phyloP scores from a whole-genome alignment of 768 basidiomycete genomes.

The Russula abietina region DNA sequence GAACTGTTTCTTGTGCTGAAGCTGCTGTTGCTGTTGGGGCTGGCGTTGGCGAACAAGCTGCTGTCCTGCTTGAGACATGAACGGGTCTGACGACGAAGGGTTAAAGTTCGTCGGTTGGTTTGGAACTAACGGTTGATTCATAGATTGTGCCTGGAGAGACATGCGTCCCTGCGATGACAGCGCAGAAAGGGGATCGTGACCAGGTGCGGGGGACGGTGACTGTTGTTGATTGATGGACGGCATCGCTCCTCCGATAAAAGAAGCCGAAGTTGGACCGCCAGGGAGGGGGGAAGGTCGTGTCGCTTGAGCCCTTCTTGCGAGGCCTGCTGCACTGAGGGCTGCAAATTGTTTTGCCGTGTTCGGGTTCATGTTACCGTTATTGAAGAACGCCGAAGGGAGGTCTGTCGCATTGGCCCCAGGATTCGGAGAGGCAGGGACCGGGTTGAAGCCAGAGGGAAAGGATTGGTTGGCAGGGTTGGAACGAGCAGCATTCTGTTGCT shows the following conservation, averaged over 20 bases:
- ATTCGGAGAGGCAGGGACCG: constrained; percentile 18
- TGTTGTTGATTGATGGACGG: constrained; percentile 30
- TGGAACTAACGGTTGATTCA: constrained; percentile 38
- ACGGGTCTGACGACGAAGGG: constrained; percentile 20
- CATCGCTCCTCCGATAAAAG: constrained; percentile 53
- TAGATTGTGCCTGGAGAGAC: constrained; percentile 29
- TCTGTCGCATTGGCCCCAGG: constrained; percentile 16
- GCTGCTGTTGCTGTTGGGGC: constrained; percentile 33
- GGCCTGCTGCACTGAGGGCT: constrained; percentile 58
- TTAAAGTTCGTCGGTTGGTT: constrained; percentile 15
- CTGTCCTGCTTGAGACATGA: constrained; percentile 32
- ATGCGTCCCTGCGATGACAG: constrained; percentile 23
- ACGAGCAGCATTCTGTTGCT: constrained; percentile 9
- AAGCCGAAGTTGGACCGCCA: constrained; percentile 60
- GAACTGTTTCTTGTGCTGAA: constrained; percentile 47
- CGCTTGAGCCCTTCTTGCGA: constrained; percentile 48
- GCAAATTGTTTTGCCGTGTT: constrained; percentile 77
- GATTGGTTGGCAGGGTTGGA: constrained; percentile 4
- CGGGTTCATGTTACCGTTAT: constrained; percentile 45
- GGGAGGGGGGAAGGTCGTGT: constrained; percentile 32
- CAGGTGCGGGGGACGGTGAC: constrained; percentile 24
- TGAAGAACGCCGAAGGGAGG: constrained; percentile 7
- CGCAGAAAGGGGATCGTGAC: constrained; percentile 28
- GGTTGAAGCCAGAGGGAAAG: constrained; percentile 16
- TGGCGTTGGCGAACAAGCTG: constrained; percentile 32